These are phyloP conservation scores for Usnea hakonensis DNA, from an alignment of 495 filamentous ascomycete genomes.

Conservation along the genomic window DNA sequence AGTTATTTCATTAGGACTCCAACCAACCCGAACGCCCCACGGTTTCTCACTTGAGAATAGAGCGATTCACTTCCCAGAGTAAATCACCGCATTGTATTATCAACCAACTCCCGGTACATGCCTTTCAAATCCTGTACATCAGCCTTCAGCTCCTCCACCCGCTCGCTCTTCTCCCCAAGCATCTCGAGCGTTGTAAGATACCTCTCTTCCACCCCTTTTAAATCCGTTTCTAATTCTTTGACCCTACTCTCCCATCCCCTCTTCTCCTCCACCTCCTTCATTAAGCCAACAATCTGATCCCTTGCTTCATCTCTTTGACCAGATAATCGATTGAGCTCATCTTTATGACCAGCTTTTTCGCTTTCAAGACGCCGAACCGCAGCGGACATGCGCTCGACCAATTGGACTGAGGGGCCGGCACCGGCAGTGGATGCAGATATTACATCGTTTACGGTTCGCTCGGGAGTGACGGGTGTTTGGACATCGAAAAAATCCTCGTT, in stretches of 20 bases:
- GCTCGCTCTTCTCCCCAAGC: slow-evolving; percentile 93
- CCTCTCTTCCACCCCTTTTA: slow-evolving; percentile 50
- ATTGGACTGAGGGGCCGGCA: slow-evolving; percentile 86
- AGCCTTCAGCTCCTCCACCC: slow-evolving; percentile 78
- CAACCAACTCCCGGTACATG: slow-evolving; percentile 88
- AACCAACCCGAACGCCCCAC: not conserved
- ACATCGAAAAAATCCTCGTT: slow-evolving; percentile 60
- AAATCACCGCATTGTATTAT: slow-evolving; percentile 66
- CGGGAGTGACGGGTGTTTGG: slow-evolving; percentile 55
- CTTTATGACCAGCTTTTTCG: slow-evolving; percentile 76
- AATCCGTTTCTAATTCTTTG: slow-evolving; percentile 55
- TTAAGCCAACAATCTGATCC: slow-evolving; percentile 79
- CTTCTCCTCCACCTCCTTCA: slow-evolving; percentile 74
- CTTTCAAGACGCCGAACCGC: slow-evolving; percentile 84
- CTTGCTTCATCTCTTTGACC: slow-evolving; percentile 83
- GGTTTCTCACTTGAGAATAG: not conserved
- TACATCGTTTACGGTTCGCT: slow-evolving; percentile 74
- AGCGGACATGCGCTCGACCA: slow-evolving; percentile 94
- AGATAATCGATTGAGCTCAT: slow-evolving; percentile 73
- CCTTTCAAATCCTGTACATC: slow-evolving; percentile 90
- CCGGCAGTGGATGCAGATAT: slow-evolving; percentile 81
- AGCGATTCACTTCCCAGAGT: not conserved
- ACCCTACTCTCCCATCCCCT: slow-evolving; percentile 51
- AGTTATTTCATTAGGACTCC: not conserved
- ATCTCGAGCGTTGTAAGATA: slow-evolving; percentile 91